A percentile compares a stretch with the other conserved stretches of the same genome.
Evolutionary conservation across 805 yeast species (phyloP).

Genomic region (Metschnikowia chrysomelidarum): DNA sequence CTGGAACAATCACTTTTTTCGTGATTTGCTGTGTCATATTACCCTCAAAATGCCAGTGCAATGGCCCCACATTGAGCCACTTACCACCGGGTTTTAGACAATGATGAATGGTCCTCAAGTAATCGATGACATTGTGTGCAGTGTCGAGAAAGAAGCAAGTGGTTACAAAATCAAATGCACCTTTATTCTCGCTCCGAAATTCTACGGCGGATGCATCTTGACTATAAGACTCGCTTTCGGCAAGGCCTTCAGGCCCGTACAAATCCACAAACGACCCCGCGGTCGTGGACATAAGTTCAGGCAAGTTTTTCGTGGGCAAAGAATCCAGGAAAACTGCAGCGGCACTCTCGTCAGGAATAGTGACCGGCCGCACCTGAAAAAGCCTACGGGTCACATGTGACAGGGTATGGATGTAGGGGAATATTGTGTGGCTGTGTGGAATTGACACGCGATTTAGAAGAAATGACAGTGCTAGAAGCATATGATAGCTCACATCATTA

Average conservation of each 20-base stretch:
- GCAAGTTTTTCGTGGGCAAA: background rate
- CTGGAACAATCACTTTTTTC: constrained; percentile 8
- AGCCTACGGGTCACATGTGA: constrained; percentile 45
- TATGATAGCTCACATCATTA: constrained; percentile 63
- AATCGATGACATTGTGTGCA: constrained; percentile 57
- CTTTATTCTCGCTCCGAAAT: constrained; percentile 40
- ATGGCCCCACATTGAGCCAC: constrained; percentile 70
- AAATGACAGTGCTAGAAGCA: constrained; percentile 56
- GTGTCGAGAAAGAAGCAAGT: constrained; percentile 68
- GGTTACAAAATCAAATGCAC: constrained; percentile 43
- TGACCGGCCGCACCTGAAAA: constrained; percentile 50
- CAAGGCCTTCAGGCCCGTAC: constrained; percentile 50
- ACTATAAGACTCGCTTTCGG: constrained; percentile 34
- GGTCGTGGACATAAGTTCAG: constrained; percentile 62
- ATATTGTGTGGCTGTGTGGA: constrained; percentile 40
- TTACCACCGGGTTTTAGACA: constrained; percentile 45
- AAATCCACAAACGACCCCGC: constrained; percentile 72
- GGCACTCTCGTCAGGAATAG: constrained; percentile 53
- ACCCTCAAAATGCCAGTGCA: constrained; percentile 67
- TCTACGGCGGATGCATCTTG: constrained; percentile 36
- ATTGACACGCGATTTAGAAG: constrained; percentile 47
- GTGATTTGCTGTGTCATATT: constrained; percentile 33
- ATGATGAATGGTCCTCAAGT: constrained; percentile 47
- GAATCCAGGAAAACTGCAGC: constrained; percentile 24
- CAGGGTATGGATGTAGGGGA: constrained; percentile 55